Percentiles rank a stretch among this genome's conserved stretches.
These are phyloP conservation scores for Casuarina equisetifolia DNA, from an alignment of 306 rosid species.

Conservation along the genomic window DNA sequence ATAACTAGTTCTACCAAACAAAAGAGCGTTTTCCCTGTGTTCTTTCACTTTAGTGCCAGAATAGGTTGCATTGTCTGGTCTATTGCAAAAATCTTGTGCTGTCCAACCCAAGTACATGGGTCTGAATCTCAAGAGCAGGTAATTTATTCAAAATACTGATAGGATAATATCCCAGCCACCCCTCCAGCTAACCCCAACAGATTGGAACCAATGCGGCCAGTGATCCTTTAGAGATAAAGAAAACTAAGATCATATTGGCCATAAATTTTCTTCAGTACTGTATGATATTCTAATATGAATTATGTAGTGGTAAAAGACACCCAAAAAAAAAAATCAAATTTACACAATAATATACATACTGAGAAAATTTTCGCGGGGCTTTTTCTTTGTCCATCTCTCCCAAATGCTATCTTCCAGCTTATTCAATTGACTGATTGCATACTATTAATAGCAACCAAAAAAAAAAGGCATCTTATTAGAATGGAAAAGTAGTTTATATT, in stretches of 20 bases:
- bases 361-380: slow-evolving; percentile 50
- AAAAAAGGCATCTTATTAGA: slow-evolving; percentile 20
- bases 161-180: no score
- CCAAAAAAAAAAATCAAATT: slow-evolving; percentile 6
- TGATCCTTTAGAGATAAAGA: background rate
- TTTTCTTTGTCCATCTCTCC: slow-evolving; percentile 84
- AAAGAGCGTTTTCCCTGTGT: background rate
- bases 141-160: no score
- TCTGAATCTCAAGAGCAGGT: background rate
- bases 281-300: background rate
- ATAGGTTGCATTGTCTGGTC: background rate
- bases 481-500: slow-evolving; percentile 9
- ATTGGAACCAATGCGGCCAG: background rate
- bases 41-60: background rate
- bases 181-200: no score
- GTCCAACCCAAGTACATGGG: background rate
- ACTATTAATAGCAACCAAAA: slow-evolving; percentile 55
- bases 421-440: slow-evolving; percentile 81
- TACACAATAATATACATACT: slow-evolving; percentile 46
- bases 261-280: background rate
- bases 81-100: background rate
- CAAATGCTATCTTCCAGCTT: slow-evolving; percentile 94
- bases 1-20: background rate
- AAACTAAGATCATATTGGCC: background rate
- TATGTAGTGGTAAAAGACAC: slow-evolving; percentile 9